Evolutionary conservation across 768 basidiomycete genomes (phyloP), one percentile per base, ranked within the genome.

Genomic region (Serendipita sp.): DNA sequence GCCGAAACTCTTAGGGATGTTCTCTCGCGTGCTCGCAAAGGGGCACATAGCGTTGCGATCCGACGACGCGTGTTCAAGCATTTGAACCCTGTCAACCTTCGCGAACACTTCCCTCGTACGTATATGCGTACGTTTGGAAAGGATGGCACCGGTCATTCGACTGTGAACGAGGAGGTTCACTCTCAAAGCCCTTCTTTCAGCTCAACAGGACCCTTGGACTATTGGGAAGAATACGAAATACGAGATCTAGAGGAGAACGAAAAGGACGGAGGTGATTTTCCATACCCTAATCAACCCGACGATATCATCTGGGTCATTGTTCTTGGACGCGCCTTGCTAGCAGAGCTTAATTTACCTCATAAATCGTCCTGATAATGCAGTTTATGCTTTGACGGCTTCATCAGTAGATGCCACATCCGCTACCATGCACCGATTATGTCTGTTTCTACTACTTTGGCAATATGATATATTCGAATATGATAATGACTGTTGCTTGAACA

Each of bases 221-320:
- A 22, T n/a, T 58, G 53, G 53, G 53, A 58, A 58, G 53, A 58
- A 13, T 24, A 58, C 30, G 53, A 24, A 20, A 58, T 58, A 58
- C 30, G 17, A 9, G 53, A 58, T 28, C 26, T 58, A n/a, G 53
- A 58, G 20, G 24, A n/a, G 20, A 58, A 58, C 53, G 53, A 58
- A 34, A 33, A 58, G 53, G 53, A 58, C 13, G 53, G 53, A 11
- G 53, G 53, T 58, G 53, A 58, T 31, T 58, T 58, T 58, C 53
- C 53, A 9, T 58, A 58, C 20, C 53, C 53, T 4, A 13, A 58
- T 33, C 53, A 58, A 11, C 17, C 53, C 9, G 53, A 58, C 11
- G 33, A 58, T 28, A 34, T 58, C 26, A n/a, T 58, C 11, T 58
- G 53, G 53, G 53, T 58, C n/a, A 34, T 58, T 33, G 30, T 58